Evolutionary conservation across 2,329 filamentous ascomycete genomes (phyloP).

Genomic region (Fusarium avenaceum): DNA sequence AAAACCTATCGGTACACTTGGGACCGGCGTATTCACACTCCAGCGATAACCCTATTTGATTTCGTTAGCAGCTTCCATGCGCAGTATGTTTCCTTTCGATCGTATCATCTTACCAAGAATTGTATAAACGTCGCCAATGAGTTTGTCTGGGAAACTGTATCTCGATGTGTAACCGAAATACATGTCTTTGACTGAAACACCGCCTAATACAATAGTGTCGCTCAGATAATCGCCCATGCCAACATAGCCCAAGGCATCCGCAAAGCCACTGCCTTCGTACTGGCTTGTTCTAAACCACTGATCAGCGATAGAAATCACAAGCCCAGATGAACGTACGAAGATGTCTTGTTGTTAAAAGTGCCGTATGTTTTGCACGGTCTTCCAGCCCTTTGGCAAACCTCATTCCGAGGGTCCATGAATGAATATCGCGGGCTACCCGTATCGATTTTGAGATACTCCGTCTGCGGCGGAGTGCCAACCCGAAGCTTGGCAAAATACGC

Average conservation of each 20-base stretch:
- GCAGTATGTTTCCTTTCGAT: accelerated
- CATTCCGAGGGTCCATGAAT: constrained; percentile 7
- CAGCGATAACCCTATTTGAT: neutral
- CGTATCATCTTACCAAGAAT: neutral
- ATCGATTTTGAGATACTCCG: constrained; percentile 17
- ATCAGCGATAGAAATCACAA: accelerated
- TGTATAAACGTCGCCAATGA: neutral
- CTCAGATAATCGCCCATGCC: neutral
- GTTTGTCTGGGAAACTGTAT: neutral
- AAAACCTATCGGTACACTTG: neutral
- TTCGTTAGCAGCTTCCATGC: accelerated
- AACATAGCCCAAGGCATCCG: constrained; percentile 2
- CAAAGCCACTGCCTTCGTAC: neutral
- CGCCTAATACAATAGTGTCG: constrained; percentile 1
- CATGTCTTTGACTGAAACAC: constrained; percentile 5
- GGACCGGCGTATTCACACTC: neutral
- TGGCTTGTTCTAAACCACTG: neutral
- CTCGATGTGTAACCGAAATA: constrained; percentile 2
- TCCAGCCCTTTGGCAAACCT: neutral
- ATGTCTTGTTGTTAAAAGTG: neutral
- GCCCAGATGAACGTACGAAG: neutral
- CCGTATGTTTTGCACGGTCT: neutral
- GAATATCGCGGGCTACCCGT: constrained; percentile 14
- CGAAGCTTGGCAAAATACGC: constrained; percentile 7
- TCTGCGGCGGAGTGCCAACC: constrained; percentile 11